Evolutionary conservation across 345 rosid species (phyloP).

Genomic region (Sisymbrium altissimum): DNA sequence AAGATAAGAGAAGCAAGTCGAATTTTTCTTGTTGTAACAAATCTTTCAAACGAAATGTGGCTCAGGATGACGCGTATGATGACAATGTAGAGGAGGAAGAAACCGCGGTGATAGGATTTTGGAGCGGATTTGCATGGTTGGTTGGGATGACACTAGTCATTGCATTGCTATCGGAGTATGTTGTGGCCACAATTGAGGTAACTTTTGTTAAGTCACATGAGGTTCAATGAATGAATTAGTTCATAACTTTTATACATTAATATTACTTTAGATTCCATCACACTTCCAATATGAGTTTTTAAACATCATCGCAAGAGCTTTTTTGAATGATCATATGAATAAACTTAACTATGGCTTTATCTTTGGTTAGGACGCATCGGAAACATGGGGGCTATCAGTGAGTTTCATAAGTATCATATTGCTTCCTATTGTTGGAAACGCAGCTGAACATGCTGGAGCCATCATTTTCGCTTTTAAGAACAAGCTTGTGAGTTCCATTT

Average conservation of each 20-base stretch:
- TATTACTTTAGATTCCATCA: neutral
- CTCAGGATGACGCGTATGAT: slow-evolving; percentile 48
- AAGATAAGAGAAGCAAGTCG: neutral
- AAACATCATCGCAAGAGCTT: neutral
- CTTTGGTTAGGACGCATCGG: slow-evolving; percentile 59
- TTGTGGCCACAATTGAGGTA: slow-evolving; percentile 98
- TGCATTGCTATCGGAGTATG: slow-evolving; percentile 84
- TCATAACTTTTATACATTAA: neutral
- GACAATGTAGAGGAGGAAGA: slow-evolving; percentile 48
- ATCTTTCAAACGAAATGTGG: neutral
- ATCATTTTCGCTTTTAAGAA: slow-evolving; percentile 84
- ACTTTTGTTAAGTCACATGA: neutral
- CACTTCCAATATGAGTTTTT: neutral
- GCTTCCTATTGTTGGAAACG: slow-evolving; percentile 92
- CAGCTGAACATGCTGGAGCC: slow-evolving; percentile 95
- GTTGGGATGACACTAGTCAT: slow-evolving; percentile 77
- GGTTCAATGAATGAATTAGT: neutral
- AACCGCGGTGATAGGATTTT: slow-evolving; percentile 68
- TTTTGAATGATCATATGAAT: neutral
- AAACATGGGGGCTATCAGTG: slow-evolving; percentile 87
- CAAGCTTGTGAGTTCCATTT: slow-evolving; percentile 56
- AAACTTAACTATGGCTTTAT: neutral
- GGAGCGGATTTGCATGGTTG: slow-evolving; percentile 86
- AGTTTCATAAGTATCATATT: slow-evolving; percentile 87
- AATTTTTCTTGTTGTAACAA: neutral